phyloP scores from a whole-genome alignment of 2,329 filamentous ascomycete species.

The Pseudogymnoascus destructans region DNA sequence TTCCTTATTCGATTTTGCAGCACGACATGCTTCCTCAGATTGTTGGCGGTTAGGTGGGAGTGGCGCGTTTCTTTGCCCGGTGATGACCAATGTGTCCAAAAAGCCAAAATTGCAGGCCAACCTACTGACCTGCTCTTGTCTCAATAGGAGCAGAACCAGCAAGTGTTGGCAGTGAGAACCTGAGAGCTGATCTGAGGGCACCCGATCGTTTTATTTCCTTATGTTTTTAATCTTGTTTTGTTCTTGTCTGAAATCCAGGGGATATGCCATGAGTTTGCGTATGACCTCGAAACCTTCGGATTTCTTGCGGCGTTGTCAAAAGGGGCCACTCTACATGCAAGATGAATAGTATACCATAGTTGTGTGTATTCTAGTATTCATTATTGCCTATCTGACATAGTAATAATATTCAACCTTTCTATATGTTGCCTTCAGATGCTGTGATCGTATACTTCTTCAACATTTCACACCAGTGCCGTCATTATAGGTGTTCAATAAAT shows the following conservation, averaged over 20 bases:
- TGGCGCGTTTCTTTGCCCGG: conserved; percentile 19
- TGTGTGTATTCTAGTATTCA: neutral
- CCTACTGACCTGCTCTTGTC: conserved; percentile 19
- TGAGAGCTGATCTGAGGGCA: conserved; percentile 30
- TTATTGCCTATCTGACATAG: neutral
- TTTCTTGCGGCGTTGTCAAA: neutral
- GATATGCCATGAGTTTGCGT: neutral
- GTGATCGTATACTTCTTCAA: neutral
- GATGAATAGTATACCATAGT: neutral
- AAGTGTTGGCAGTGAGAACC: conserved; percentile 29
- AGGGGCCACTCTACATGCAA: neutral
- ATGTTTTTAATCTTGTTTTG: neutral
- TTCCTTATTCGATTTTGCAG: neutral
- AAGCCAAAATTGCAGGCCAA: conserved; percentile 30
- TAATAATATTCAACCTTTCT: neutral
- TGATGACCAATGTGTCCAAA: conserved; percentile 29
- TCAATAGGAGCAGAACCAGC: conserved; percentile 14
- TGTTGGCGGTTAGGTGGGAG: conserved; percentile 13
- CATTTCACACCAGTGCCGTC: neutral
- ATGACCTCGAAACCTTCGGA: neutral
- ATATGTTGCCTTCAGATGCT: neutral
- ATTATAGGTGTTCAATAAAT: neutral
- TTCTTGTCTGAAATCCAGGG: neutral
- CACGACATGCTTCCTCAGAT: neutral
- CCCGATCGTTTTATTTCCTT: neutral